Conservation (phyloP, 192 early-diverging fungal genomes). For the Podila verticillata region DNA sequence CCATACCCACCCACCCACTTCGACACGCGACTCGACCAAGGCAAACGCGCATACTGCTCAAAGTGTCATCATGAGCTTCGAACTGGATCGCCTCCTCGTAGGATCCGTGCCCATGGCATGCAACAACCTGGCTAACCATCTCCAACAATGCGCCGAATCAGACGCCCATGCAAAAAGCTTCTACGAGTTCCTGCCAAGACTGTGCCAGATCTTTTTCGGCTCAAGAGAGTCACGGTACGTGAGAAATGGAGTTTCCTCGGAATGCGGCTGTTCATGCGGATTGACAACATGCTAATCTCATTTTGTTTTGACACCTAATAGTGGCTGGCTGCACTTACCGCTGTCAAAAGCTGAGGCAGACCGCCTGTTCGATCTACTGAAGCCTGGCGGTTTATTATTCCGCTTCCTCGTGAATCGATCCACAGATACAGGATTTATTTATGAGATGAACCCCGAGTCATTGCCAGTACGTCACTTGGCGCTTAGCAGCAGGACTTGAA, state of each 20-base stretch:
- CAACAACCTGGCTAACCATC: conserved; percentile 38
- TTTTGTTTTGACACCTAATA: neutral
- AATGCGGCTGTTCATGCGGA: neutral
- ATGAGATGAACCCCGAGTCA: conserved; percentile 43
- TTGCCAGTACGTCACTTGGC: conserved; percentile 19
- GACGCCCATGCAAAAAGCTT: conserved; percentile 49
- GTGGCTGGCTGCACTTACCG: conserved; percentile 48
- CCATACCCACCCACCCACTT: neutral
- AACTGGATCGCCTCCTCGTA: conserved; percentile 43
- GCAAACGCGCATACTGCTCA: neutral
- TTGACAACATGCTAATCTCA: neutral
- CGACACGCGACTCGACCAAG: neutral
- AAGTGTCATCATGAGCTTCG: conserved; percentile 33
- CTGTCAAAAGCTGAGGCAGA: conserved; percentile 46
- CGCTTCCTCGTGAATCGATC: conserved; percentile 39
- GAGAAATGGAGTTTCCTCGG: neutral
- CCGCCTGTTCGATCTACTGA: conserved; percentile 37
- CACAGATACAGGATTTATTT: conserved; percentile 36
- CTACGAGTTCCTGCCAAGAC: conserved; percentile 41
- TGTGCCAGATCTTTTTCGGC: conserved; percentile 47
- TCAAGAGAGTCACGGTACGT: conserved; percentile 46
- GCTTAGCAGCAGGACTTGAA: neutral
- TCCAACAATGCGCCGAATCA: conserved; percentile 38
- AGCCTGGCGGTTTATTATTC: conserved; percentile 34
- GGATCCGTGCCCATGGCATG: conserved; percentile 47